Conservation (phyloP, 192 early-diverging fungal genomes). For the Dispira simplex region DNA sequence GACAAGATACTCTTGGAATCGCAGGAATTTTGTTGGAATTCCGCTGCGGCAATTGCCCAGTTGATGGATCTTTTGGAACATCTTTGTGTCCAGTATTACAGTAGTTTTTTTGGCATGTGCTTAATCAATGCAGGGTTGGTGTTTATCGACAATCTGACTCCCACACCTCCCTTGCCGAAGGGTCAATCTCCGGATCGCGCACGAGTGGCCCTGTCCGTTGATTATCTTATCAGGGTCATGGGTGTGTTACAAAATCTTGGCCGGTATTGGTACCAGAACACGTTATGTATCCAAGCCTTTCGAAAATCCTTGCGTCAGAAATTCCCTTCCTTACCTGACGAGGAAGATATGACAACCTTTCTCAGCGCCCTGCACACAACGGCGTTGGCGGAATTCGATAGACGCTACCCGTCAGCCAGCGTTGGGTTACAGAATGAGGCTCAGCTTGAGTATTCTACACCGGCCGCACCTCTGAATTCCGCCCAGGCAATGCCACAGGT, state of each 20-base stretch:
- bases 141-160: background rate
- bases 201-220: background rate
- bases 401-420: background rate
- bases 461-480: too few relatives aligned
- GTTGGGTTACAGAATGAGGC: too few relatives aligned
- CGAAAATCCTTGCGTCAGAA: background rate
- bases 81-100: background rate
- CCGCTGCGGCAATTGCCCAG: constrained; percentile 1
- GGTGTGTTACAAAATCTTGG: background rate
- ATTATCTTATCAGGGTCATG: background rate
- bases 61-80: constrained; percentile 6
- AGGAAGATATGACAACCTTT: background rate
- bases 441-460: too few relatives aligned
- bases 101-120: constrained; percentile 7
- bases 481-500: too few relatives aligned
- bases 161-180: background rate
- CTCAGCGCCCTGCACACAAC: background rate
- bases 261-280: background rate
- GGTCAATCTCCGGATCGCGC: background rate
- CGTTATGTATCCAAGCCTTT: background rate
- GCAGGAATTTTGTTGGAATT: constrained; percentile 7
- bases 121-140: constrained; percentile 2
- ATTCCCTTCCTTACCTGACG: background rate
- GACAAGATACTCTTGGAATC: background rate
- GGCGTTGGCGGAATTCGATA: background rate